phyloP scores from a whole-genome alignment of 2,329 filamentous ascomycete species.

The Calonectria hawksworthii region DNA sequence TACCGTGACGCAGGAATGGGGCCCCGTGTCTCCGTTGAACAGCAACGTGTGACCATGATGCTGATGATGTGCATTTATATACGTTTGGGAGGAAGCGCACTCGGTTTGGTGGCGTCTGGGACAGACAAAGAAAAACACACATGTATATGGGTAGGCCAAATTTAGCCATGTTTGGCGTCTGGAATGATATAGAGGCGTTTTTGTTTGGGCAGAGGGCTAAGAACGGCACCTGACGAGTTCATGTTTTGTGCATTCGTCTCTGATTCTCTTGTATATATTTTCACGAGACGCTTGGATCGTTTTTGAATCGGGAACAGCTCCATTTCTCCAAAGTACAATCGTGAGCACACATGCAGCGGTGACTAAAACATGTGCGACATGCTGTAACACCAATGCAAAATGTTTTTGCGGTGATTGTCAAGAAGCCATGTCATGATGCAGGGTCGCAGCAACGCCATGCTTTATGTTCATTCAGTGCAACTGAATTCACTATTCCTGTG shows the following conservation, averaged over 20 bases:
- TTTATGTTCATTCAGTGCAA: too few species aligned
- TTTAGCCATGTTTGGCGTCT: background rate
- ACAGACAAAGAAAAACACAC: background rate
- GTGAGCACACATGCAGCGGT: background rate
- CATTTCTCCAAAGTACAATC: background rate
- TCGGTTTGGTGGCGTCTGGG: background rate
- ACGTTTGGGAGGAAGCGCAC: background rate
- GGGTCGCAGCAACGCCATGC: too few species aligned
- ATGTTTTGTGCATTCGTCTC: background rate
- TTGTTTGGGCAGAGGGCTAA: background rate
- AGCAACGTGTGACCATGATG: background rate
- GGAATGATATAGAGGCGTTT: background rate
- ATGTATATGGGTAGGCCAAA: background rate
- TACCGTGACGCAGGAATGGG: conserved; percentile 58
- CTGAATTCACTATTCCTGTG: too few species aligned
- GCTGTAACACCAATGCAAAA: background rate
- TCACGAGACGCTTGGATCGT: background rate
- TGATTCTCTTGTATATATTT: background rate
- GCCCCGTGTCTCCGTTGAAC: background rate
- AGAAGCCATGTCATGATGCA: background rate
- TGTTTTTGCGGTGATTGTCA: background rate
- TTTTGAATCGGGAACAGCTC: background rate
- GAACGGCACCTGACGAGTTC: background rate
- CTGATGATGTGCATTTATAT: conserved; percentile 3
- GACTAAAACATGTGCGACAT: background rate